These are phyloP conservation scores for Venturia asperata DNA, from an alignment of 2,329 filamentous ascomycete species.

Conservation along the genomic window DNA sequence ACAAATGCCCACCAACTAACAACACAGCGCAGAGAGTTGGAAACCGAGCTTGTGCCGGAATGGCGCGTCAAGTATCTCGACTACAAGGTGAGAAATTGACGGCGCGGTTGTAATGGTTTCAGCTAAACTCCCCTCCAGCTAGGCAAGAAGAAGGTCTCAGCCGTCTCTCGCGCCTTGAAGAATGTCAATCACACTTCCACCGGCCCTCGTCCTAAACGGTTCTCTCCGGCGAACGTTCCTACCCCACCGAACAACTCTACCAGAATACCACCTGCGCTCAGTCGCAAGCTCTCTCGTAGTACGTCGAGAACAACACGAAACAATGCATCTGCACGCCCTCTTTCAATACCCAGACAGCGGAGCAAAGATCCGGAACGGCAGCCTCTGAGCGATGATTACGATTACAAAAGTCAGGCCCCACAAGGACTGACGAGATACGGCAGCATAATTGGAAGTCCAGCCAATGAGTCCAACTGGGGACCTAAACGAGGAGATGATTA, in stretches of 20 bases:
- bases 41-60: constrained; percentile 84
- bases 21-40: constrained; percentile 55
- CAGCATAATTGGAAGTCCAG: constrained; percentile 53
- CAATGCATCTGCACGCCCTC: constrained; percentile 9
- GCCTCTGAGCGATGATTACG: constrained; percentile 12
- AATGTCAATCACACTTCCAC: constrained; percentile 37
- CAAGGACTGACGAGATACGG: constrained; percentile 49
- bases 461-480: constrained; percentile 10
- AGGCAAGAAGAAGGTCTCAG: constrained; percentile 91
- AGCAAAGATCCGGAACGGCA: constrained; percentile 12
- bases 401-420: constrained; percentile 13
- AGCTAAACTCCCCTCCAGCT: constrained; percentile 33
- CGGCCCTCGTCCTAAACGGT: constrained; percentile 10
- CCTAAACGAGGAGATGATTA: constrained; percentile 24
- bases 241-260: neutral
- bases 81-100: constrained; percentile 62
- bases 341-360: neutral
- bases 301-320: constrained; percentile 2
- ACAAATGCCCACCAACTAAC: constrained; percentile 17
- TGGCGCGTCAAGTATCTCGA: constrained; percentile 92
- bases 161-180: constrained; percentile 64
- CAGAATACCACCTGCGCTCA: neutral
- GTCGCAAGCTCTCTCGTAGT: neutral
- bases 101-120: constrained; percentile 15
- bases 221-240: neutral